Conservation (phyloP, 2,329 filamentous ascomycete genomes). For the Mycosphaerella sp. region DNA sequence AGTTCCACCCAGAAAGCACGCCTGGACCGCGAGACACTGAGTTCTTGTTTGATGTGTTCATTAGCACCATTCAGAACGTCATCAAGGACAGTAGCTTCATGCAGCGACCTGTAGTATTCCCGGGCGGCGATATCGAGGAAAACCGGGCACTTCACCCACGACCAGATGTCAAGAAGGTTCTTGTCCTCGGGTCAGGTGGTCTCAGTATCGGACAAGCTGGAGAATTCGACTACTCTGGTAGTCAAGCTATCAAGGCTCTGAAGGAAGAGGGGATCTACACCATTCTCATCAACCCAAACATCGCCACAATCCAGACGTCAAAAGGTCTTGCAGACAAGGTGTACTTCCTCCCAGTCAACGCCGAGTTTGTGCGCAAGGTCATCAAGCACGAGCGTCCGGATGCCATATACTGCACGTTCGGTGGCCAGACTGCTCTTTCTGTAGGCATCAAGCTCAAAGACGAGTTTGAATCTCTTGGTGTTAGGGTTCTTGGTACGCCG, state of each 20-base stretch:
- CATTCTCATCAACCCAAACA: conserved; percentile 97
- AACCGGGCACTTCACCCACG: conserved; percentile 70
- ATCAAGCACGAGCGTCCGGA: conserved; percentile 92
- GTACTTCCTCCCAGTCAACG: conserved; percentile 95
- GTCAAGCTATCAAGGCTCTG: conserved; percentile 95
- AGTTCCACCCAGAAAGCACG: conserved; percentile 97
- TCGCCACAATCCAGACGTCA: conserved; percentile 97
- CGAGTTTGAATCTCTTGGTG: conserved; percentile 86
- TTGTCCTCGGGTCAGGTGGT: conserved; percentile 89
- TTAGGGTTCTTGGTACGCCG: conserved; percentile 90
- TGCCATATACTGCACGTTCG: conserved; percentile 95
- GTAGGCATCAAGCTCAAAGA: conserved; percentile 98
- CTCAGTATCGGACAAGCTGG: conserved; percentile 96
- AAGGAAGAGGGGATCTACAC: conserved; percentile 99
- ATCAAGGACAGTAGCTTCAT: conserved; percentile 62
- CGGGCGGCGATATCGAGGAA: conserved; percentile 73
- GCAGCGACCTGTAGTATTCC: conserved; percentile 71
- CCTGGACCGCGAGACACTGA: conserved; percentile 94
- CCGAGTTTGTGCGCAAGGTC: conserved; percentile 95
- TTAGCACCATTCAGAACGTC: conserved; percentile 71
- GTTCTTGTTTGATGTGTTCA: conserved; percentile 95
- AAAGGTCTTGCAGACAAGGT: conserved; percentile 98
- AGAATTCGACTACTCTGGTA: conserved; percentile 98
- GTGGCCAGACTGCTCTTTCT: conserved; percentile 92
- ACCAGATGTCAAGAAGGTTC: conserved; percentile 85